phyloP scores from a whole-genome alignment of 1,284 basidiomycete species.

The Melampsora larici-populina region DNA sequence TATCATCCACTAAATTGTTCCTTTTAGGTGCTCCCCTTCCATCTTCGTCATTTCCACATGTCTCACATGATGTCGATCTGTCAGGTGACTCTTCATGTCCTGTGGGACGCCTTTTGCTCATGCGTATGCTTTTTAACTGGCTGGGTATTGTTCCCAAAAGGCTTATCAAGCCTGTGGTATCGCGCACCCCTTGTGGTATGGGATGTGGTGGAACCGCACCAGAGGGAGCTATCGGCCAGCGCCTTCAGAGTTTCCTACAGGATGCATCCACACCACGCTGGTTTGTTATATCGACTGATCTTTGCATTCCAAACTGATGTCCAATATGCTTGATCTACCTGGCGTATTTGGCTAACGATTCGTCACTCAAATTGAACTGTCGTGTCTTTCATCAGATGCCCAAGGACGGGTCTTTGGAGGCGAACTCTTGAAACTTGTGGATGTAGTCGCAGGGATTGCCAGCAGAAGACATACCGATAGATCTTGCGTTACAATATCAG shows the following conservation, averaged over 20 bases:
- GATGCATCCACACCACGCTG: conserved; percentile 8
- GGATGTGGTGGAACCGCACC: not conserved
- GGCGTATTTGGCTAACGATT: not conserved
- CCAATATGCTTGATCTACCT: not conserved
- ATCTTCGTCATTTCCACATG: not conserved
- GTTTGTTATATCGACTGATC: not conserved
- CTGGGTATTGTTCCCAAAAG: not conserved
- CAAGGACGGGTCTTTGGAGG: conserved; percentile 52
- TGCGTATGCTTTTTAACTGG: not conserved
- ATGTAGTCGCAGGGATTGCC: conserved; percentile 55
- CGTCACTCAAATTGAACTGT: not conserved
- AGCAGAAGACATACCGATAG: conserved; percentile 53
- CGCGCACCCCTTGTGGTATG: not conserved
- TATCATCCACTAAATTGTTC: no score
- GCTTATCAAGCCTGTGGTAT: not conserved
- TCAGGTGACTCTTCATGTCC: not conserved
- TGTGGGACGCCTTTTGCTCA: not conserved
- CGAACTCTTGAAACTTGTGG: conserved; percentile 55
- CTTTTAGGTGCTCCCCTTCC: not conserved
- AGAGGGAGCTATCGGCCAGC: not conserved
- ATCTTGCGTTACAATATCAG: conserved; percentile 54
- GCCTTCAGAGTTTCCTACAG: not conserved
- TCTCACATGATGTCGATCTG: not conserved
- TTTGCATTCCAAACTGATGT: not conserved
- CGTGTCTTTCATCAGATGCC: conserved; percentile 44